Base-by-base conservation (phyloP, 371 early-diverging fungal genomes). In the Lichtheimia corymbifera region DNA sequence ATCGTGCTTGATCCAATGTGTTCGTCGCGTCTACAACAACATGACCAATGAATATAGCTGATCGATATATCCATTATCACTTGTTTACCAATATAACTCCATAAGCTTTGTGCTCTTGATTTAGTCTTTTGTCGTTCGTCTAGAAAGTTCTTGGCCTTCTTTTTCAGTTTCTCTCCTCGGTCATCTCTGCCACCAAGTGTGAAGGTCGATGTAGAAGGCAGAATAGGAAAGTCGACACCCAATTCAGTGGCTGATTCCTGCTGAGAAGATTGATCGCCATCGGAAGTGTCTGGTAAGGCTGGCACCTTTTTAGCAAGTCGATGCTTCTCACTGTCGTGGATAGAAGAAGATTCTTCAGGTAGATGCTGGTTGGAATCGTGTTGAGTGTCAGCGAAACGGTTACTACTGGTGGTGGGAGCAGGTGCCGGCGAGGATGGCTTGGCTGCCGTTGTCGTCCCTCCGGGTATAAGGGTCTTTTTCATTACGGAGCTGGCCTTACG, bases 111-210 rank as follows among this genome's bases (percentile, higher is more conserved):
- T 18, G 89, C 79, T 56, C 94, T 80, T 15, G 87, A 80, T 65
- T 92, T 93, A 2, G 81, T 72, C 64, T 90, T 91, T 61, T 88
- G 88, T 59, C 85, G 85, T 55, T 89, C 90, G 63, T 94, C 93
- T 44, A 93, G 69, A 70, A 94, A 92, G 63, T 81, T 83, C 59
- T 83, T 89, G 45, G 87, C 85, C 55, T 91, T 90, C 70, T 89
- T 91, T 40, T 76, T 77, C 15, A 84, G 73, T 59, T 87, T 84
- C 57, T 87, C 86, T 41, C 76, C 63, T 50, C 70, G 69, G 58
- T 81, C 82, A 50, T 81, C 79, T 63, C 73, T 81, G 7, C 66
- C 67, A 55, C 70, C 30, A 43, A 72, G 63, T n/a, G 72, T 67
- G 44, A 70, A 76, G 3, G 70, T 73, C 15, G 76, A 78, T n/a